phyloP scores from a whole-genome alignment of 106 monocot species.

The Dendrobium nobile region DNA sequence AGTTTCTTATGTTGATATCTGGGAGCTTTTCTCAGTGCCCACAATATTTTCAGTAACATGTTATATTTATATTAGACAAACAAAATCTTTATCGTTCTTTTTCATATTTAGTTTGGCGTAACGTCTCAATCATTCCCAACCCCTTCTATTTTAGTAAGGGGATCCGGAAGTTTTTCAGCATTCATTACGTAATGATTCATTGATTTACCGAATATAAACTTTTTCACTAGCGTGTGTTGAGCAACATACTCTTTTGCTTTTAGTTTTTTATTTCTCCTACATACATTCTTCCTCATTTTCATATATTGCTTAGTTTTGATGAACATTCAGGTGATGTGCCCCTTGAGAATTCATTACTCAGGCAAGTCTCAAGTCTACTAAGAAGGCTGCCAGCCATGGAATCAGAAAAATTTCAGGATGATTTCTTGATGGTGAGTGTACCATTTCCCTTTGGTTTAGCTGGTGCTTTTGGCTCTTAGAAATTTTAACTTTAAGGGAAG shows the following conservation, averaged over 20 bases:
- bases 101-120: not conserved
- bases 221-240: too few species aligned
- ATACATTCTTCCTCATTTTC: not conserved
- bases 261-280: too few species aligned
- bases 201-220: too few species aligned
- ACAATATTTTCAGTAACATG: not conserved
- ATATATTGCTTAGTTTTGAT: constrained; percentile 1
- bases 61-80: not conserved
- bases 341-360: constrained; percentile 86
- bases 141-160: not conserved
- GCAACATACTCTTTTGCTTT: too few species aligned
- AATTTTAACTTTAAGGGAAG: not conserved
- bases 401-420: constrained; percentile 97
- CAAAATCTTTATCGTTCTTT: not conserved
- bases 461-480: not conserved
- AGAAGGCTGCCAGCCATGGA: constrained; percentile 95
- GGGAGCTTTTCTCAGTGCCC: not conserved
- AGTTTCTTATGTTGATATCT: not conserved
- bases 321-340: constrained; percentile 71
- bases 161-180: not conserved
- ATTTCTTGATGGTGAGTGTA: constrained; percentile 80
- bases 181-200: too few species aligned
- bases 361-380: constrained; percentile 94
- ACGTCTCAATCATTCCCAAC: not conserved
- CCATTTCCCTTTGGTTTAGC: not conserved